These are phyloP conservation scores for Thermothelomyces thermophilus DNA, from an alignment of 2,329 filamentous ascomycete genomes.

Conservation along the genomic window DNA sequence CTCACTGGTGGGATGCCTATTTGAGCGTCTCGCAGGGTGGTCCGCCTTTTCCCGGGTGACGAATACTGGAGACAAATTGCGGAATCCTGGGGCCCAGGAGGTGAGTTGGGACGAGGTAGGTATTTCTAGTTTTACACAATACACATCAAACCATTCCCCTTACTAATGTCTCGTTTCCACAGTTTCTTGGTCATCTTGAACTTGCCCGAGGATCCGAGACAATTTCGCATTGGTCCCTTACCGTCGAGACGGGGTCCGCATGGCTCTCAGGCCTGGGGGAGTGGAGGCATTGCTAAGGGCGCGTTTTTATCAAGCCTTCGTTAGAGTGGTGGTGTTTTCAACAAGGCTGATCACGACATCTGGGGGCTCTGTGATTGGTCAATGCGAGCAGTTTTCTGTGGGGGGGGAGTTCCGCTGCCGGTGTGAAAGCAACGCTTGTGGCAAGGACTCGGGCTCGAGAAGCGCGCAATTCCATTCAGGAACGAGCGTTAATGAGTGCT, in stretches of 20 bases:
- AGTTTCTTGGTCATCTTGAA: conserved; percentile 10
- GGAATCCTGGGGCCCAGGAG: conserved; percentile 5
- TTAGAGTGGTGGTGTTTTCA: conserved; percentile 26
- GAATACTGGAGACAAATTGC: conserved; percentile 8
- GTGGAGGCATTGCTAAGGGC: conserved; percentile 16
- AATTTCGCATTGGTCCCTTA: conserved; percentile 14
- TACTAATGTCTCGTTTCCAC: conserved; percentile 20
- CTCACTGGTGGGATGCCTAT: conserved; percentile 8
- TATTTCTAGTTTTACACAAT: not conserved
- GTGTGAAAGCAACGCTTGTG: conserved; percentile 9
- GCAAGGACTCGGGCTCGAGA: conserved; percentile 8
- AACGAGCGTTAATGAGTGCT: not conserved
- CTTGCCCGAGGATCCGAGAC: conserved; percentile 1
- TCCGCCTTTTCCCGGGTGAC: conserved; percentile 10
- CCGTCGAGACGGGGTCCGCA: conserved; percentile 11
- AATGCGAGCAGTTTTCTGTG: conserved; percentile 16
- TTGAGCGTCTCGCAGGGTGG: conserved; percentile 14
- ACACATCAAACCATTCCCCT: conserved; percentile 4
- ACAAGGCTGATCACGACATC: conserved; percentile 26
- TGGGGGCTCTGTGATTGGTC: conserved; percentile 22
- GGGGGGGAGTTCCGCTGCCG: conserved; percentile 13
- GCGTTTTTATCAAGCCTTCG: conserved; percentile 17
- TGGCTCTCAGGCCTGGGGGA: not conserved
- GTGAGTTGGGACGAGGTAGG: not conserved
- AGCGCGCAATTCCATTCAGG: not conserved